Evolutionary conservation across 805 yeast genomes (phyloP).

Genomic region (Teunomyces gatunensis): DNA sequence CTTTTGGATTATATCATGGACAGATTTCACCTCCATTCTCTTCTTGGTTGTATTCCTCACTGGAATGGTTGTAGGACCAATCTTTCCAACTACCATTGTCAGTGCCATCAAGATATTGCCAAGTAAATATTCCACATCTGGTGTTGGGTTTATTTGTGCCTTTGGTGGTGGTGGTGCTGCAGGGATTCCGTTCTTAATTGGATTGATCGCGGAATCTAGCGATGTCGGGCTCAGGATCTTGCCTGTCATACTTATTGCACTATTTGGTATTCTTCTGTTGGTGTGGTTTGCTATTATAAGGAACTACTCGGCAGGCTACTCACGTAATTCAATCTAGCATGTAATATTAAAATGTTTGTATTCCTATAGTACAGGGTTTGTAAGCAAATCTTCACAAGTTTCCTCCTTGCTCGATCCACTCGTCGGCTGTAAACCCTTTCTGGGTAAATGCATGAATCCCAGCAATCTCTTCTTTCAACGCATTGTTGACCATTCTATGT

Average conservation of each 20-base stretch:
- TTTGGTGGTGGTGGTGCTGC: constrained; percentile 87
- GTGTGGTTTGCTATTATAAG: constrained; percentile 22
- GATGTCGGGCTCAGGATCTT: constrained; percentile 28
- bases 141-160: constrained; percentile 74
- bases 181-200: constrained; percentile 62
- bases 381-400: not conserved
- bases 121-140: constrained; percentile 54
- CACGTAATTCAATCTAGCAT: not conserved
- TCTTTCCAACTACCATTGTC: constrained; percentile 67
- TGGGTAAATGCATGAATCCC: constrained; percentile 94
- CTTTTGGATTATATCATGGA: constrained; percentile 34
- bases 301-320: not conserved
- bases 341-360: not conserved
- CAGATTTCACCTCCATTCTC: constrained; percentile 22
- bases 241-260: constrained; percentile 27
- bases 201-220: constrained; percentile 41
- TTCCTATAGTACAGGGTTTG: not conserved
- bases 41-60: constrained; percentile 36
- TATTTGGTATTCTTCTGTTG: constrained; percentile 22
- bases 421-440: constrained; percentile 82
- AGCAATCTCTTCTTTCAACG: constrained; percentile 81
- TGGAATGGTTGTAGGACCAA: constrained; percentile 54
- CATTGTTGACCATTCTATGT: constrained; percentile 79
- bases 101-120: constrained; percentile 65
- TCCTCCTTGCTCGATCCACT: constrained; percentile 59